Base-by-base conservation (phyloP, 1,284 basidiomycete species). In the Apiotrichum laibachii region DNA sequence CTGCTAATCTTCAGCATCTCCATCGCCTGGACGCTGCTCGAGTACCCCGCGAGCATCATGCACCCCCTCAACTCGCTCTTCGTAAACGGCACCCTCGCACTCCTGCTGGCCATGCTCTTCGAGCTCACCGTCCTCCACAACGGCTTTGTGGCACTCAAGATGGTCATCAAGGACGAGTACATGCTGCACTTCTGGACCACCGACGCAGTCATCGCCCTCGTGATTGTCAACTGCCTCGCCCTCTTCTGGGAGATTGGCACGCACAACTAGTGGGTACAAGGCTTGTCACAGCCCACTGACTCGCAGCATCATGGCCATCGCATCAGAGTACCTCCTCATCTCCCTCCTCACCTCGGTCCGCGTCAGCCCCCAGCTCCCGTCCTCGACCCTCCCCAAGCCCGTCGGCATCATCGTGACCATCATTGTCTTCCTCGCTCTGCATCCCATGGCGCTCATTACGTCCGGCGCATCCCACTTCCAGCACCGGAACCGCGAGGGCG, bases 41-140 rank as follows among this genome's bases (percentile, higher is more conserved):
- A 63, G 31, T 71, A 74, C 66, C 76, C 73, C 4, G 64, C 67
- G 8, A 76, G 76, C 5, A 67, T 73, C 47, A 66, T 68, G 34
- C 75, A 78, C 53, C 81, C 81, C 13, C 67, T 82, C 54, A 80
- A 81, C 69, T 77, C 79, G 54, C 55, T 81, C 12, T 79, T 82
- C 63, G 78, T 82, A 63, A 81, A 81, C 67, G 77, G 80, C 0
- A 81, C 80, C 3, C 76, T 81, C 69, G 77, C 79, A 31, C 72
- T 82, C 58, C 75, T 82, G 63, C 74, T 80, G 42, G 73, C 79
- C 34, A 72, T 81, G 62, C 77, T 81, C 5, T 75, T 80, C 61
- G 70, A 79, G 56, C 72, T 81, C 56, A 79, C 81, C 58, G 72
- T 80, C 62, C 69, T 79, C 55, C 80, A 82, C 67, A 79, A 79